phyloP scores from a whole-genome alignment of 192 early-diverging fungal species.

The Pilobolus umbonatus region DNA sequence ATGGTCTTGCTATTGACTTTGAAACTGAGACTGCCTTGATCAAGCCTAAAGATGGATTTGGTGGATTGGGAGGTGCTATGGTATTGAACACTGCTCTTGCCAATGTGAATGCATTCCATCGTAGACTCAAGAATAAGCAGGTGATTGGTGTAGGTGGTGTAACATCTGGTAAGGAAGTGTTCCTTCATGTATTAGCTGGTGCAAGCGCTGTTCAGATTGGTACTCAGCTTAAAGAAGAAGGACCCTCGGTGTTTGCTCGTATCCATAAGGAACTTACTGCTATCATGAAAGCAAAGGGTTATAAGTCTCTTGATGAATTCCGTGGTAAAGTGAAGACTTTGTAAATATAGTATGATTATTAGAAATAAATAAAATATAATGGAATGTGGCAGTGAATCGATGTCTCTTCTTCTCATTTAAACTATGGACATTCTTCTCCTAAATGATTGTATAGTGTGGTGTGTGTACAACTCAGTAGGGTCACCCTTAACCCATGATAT shows the following conservation, averaged over 20 bases:
- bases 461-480: too few relatives aligned
- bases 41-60: constrained; percentile 36
- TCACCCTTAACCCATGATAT: too few relatives aligned
- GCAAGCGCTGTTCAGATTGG: constrained; percentile 34
- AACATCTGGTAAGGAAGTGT: constrained; percentile 32
- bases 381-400: not conserved
- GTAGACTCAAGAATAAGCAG: constrained; percentile 24
- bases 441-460: too few relatives aligned
- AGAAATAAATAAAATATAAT: not conserved
- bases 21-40: constrained; percentile 33
- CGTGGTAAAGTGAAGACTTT: constrained; percentile 36
- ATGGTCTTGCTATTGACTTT: constrained; percentile 33
- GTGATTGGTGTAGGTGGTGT: constrained; percentile 36
- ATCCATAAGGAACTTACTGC: constrained; percentile 27
- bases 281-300: constrained; percentile 31
- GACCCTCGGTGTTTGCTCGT: constrained; percentile 27
- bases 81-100: constrained; percentile 31
- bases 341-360: constrained; percentile 18
- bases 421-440: not conserved
- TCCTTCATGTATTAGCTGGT: constrained; percentile 35
- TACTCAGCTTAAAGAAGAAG: constrained; percentile 32
- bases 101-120: constrained; percentile 34
- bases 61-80: constrained; percentile 30
- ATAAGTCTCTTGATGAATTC: constrained; percentile 29
- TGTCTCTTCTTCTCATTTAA: not conserved